Conservation (phyloP, 139 green algal species). For the Limnomonas spitsbergensis region DNA sequence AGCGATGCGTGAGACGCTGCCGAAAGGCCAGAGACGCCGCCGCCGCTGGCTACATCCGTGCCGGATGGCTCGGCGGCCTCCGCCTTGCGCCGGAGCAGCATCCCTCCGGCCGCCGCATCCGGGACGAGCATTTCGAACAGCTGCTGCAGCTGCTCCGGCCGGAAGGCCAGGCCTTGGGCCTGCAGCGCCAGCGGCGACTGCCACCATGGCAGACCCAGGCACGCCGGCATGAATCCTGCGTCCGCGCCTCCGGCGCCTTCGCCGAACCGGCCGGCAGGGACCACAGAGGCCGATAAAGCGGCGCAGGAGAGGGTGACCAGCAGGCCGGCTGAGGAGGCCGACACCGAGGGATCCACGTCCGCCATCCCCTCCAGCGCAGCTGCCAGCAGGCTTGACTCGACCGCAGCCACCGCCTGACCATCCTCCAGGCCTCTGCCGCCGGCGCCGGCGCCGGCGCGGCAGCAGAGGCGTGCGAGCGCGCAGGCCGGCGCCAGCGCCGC, state of each 20-base stretch:
- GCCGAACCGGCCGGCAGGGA: too few species aligned
- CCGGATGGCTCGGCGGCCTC: background rate
- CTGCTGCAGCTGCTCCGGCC: constrained; percentile 40
- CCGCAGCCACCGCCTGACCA: background rate
- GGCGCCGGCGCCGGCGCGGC: background rate
- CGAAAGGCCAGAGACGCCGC: background rate
- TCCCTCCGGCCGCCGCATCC: background rate
- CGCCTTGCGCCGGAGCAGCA: background rate
- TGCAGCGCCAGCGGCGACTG: background rate
- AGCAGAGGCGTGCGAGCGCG: constrained; percentile 17
- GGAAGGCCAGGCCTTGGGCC: constrained; percentile 11
- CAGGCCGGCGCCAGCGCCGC: constrained; percentile 30
- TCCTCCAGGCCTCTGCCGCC: background rate
- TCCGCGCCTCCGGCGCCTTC: too few species aligned
- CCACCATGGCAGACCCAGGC: background rate
- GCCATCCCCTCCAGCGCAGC: background rate
- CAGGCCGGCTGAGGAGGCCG: background rate
- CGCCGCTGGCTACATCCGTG: background rate
- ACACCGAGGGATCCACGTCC: background rate
- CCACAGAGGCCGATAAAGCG: background rate
- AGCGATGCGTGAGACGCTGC: background rate
- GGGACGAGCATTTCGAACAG: constrained; percentile 49
- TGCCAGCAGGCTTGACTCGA: background rate
- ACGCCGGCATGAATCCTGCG: too few species aligned
- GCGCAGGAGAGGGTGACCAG: background rate